Evolutionary conservation across 192 early-diverging fungal genomes (phyloP).

Genomic region (Gamsiella multidivaricata): DNA sequence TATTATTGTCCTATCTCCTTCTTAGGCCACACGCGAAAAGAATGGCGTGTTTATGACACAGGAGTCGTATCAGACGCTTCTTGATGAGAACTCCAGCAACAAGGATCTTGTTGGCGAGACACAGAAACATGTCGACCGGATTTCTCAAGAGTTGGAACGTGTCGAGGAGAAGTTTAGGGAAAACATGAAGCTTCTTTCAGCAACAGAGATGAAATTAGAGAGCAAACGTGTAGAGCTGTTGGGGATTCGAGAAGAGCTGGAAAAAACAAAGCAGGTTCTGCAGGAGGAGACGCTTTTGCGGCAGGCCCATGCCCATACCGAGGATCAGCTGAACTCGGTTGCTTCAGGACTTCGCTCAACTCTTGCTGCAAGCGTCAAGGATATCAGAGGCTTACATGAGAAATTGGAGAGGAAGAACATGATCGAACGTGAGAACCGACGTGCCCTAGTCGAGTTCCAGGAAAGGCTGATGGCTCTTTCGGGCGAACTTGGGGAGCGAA

Average conservation of each 20-base stretch:
- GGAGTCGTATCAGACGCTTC: constrained; percentile 69
- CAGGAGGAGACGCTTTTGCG: constrained; percentile 54
- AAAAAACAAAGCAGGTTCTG: constrained; percentile 33
- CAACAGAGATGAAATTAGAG: constrained; percentile 47
- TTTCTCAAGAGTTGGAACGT: constrained; percentile 43
- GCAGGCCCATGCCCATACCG: constrained; percentile 61
- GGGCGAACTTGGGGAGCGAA: constrained; percentile 16
- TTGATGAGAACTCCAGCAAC: constrained; percentile 57
- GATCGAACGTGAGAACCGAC: constrained; percentile 30
- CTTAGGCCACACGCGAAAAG: constrained; percentile 82
- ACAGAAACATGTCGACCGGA: constrained; percentile 35
- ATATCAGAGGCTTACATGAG: constrained; percentile 39
- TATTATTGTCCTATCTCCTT: too few relatives aligned
- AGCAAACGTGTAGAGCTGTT: constrained; percentile 37
- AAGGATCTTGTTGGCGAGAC: constrained; percentile 45
- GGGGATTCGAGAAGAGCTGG: constrained; percentile 24
- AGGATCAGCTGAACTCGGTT: constrained; percentile 47
- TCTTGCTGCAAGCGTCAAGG: constrained; percentile 43
- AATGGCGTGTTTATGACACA: constrained; percentile 83
- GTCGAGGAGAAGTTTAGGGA: constrained; percentile 55
- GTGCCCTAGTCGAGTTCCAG: constrained; percentile 39
- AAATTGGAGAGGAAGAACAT: constrained; percentile 35
- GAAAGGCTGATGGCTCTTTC: constrained; percentile 10
- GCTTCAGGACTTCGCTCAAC: constrained; percentile 50
- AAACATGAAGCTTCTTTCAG: constrained; percentile 37